phyloP scores from a whole-genome alignment of 805 yeast genomes.

The Ogataea paraovalis region DNA sequence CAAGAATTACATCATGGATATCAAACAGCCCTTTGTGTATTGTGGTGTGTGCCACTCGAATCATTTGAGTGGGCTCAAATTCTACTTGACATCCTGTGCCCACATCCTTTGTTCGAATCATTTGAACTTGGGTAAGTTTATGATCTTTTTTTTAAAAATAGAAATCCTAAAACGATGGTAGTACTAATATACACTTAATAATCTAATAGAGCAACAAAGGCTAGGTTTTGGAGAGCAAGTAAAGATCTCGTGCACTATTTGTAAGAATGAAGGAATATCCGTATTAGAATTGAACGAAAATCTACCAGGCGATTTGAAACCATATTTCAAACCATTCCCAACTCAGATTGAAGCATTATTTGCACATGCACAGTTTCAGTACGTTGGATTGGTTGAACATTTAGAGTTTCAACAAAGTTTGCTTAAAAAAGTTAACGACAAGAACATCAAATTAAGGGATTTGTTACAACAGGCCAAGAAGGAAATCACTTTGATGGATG shows the following conservation, averaged over 20 bases:
- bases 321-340: constrained; percentile 14
- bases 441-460: constrained; percentile 7
- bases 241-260: constrained; percentile 9
- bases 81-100: constrained; percentile 16
- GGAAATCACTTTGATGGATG: constrained; percentile 9
- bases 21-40: constrained; percentile 11
- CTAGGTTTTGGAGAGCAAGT: not conserved
- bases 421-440: constrained; percentile 4
- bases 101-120: constrained; percentile 15
- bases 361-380: constrained; percentile 16
- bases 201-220: not conserved
- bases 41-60: constrained; percentile 12
- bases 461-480: constrained; percentile 12
- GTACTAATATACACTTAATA: too few relatives aligned
- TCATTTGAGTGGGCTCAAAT: not conserved
- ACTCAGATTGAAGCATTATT: constrained; percentile 13
- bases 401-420: constrained; percentile 3
- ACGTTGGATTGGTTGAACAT: constrained; percentile 8
- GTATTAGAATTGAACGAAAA: constrained; percentile 9
- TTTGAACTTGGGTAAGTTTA: constrained; percentile 6
- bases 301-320: constrained; percentile 13
- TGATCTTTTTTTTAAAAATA: not conserved
- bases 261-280: constrained; percentile 7
- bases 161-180: too few relatives aligned
- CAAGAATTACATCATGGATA: constrained; percentile 4